phyloP scores from a whole-genome alignment of 768 basidiomycete species.

The Hebeloma cylindrosporum region DNA sequence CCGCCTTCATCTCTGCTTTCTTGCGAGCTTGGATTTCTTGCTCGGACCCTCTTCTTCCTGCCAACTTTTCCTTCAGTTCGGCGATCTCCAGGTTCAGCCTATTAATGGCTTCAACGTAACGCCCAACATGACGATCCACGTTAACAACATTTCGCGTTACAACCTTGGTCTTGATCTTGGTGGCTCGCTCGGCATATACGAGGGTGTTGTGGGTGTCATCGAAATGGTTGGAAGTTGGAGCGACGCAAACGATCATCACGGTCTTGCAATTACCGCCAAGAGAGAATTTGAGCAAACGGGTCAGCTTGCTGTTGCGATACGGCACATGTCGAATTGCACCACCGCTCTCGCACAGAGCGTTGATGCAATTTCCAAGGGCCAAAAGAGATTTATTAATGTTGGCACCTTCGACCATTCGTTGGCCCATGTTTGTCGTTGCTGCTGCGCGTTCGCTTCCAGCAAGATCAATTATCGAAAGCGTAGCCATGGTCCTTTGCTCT shows the following conservation, averaged over 20 bases:
- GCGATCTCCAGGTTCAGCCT: conserved; percentile 81
- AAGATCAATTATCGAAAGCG: conserved; percentile 96
- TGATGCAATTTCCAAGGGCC: conserved; percentile 97
- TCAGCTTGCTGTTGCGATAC: conserved; percentile 98
- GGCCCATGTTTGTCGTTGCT: conserved; percentile 95
- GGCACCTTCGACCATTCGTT: conserved; percentile 97
- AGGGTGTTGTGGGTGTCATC: conserved; percentile 99
- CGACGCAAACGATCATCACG: conserved; percentile 98
- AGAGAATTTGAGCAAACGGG: conserved; percentile 95
- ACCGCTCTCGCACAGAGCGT: conserved; percentile 94
- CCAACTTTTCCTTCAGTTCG: conserved; percentile 83
- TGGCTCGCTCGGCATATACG: conserved; percentile 95
- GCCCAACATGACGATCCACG: conserved; percentile 91
- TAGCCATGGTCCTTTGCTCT: conserved; percentile 82
- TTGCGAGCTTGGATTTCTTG: conserved; percentile 63
- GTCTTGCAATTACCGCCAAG: conserved; percentile 99
- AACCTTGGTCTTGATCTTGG: conserved; percentile 97
- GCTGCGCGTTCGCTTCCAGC: conserved; percentile 97
- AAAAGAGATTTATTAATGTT: conserved; percentile 99
- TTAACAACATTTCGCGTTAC: conserved; percentile 94
- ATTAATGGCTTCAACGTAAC: conserved; percentile 94
- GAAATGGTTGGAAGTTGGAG: conserved; percentile 92
- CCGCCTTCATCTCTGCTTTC: conserved; percentile 66
- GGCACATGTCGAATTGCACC: conserved; percentile 88
- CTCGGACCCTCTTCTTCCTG: conserved; percentile 66